These are phyloP conservation scores for Tulasnella sp. DNA, from an alignment of 768 basidiomycete species.

Conservation along the genomic window DNA sequence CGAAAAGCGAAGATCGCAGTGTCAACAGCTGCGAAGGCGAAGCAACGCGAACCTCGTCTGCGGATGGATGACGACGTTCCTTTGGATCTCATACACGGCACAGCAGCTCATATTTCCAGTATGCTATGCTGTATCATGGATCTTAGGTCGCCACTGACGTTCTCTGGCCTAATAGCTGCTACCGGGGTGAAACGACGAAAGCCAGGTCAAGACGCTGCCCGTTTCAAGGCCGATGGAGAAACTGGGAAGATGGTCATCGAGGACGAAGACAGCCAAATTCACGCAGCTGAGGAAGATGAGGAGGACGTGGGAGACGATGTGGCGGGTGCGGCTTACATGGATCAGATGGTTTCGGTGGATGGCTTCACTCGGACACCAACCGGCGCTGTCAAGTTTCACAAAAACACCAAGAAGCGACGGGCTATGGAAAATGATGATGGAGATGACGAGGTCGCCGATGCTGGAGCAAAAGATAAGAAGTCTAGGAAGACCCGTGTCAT, in stretches of 20 bases:
- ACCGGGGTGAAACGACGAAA: conserved; percentile 47
- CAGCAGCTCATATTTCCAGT: conserved; percentile 59
- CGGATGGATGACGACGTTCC: conserved; percentile 86
- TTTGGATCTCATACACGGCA: conserved; percentile 85
- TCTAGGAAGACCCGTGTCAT: conserved; percentile 37
- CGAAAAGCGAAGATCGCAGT: background rate
- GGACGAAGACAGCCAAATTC: conserved; percentile 42
- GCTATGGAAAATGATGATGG: conserved; percentile 54
- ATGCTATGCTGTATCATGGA: too few species aligned
- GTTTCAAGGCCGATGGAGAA: conserved; percentile 79
- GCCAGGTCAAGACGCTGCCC: conserved; percentile 75
- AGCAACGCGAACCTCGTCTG: conserved; percentile 44
- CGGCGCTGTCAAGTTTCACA: conserved; percentile 90
- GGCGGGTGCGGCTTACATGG: conserved; percentile 70
- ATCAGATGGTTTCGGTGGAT: conserved; percentile 73
- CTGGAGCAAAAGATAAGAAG: conserved; percentile 29
- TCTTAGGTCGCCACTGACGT: too few species aligned
- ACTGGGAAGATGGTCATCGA: conserved; percentile 69
- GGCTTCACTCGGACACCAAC: conserved; percentile 77
- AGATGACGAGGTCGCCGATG: conserved; percentile 57
- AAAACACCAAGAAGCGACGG: conserved; percentile 88
- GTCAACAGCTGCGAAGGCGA: conserved; percentile 46
- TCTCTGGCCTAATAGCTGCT: conserved; percentile 27
- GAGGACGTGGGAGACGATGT: conserved; percentile 37
- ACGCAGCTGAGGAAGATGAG: conserved; percentile 28